A percentile compares a stretch with the other conserved stretches of the same genome.
Evolutionary conservation across 2,329 filamentous ascomycete species (phyloP).

Genomic region (Coniochaeta ligniaria): DNA sequence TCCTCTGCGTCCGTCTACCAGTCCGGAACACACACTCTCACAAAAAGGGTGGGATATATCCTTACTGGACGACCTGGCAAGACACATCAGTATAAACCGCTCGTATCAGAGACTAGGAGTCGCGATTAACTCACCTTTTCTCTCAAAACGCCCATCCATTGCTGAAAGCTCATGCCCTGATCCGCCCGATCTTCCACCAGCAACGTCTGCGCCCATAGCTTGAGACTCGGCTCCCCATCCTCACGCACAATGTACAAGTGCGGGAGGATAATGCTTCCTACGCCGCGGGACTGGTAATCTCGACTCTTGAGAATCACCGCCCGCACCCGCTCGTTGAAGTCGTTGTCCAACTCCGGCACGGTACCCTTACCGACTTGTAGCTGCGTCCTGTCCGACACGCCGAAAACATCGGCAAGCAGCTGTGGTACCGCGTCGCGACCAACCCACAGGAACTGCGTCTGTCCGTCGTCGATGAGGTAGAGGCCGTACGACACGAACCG

Average conservation of each 20-base stretch:
- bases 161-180: constrained; percentile 83
- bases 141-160: constrained; percentile 86
- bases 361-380: constrained; percentile 87
- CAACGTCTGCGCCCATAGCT: constrained; percentile 94
- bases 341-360: constrained; percentile 82
- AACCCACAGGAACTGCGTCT: constrained; percentile 96
- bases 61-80: not conserved
- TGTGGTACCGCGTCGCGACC: constrained; percentile 89
- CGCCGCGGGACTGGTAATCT: constrained; percentile 78
- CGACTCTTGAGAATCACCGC: constrained; percentile 87
- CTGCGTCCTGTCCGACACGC: constrained; percentile 72
- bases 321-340: constrained; percentile 92
- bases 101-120: not conserved
- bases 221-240: constrained; percentile 90
- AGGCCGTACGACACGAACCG: constrained; percentile 82
- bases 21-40: not conserved
- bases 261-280: constrained; percentile 87
- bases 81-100: not conserved
- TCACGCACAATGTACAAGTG: constrained; percentile 91
- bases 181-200: constrained; percentile 93
- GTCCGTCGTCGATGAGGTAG: constrained; percentile 94
- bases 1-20: not conserved
- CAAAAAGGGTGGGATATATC: not conserved
- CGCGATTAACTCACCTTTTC: constrained; percentile 66
- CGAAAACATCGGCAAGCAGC: constrained; percentile 84